These are phyloP conservation scores for Leucoagaricus sp. DNA, from an alignment of 1,284 basidiomycete genomes.

Conservation along the genomic window DNA sequence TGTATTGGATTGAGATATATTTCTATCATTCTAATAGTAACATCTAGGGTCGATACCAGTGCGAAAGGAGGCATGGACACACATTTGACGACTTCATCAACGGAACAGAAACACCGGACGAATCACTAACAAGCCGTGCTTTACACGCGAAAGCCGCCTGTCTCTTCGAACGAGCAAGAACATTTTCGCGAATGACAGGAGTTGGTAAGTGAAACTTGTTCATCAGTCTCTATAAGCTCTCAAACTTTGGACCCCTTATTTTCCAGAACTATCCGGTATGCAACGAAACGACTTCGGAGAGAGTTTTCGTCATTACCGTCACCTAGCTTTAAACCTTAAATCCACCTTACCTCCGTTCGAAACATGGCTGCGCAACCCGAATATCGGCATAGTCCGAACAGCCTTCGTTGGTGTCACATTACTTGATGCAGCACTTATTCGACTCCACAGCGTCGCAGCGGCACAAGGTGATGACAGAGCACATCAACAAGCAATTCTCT, in stretches of 20 bases:
- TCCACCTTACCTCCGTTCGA: conserved; percentile 8
- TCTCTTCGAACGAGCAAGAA: conserved; percentile 24
- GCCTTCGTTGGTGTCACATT: conserved; percentile 8
- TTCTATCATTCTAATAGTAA: not conserved
- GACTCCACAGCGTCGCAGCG: not conserved
- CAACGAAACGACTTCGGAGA: not conserved
- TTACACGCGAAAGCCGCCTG: conserved; percentile 30
- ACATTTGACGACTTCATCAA: conserved; percentile 30
- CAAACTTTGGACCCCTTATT: not conserved
- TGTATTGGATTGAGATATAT: not conserved
- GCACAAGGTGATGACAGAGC: conserved; percentile 3
- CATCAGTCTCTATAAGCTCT: not conserved
- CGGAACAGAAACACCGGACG: conserved; percentile 21
- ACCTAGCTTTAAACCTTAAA: conserved; percentile 3
- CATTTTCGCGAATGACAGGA: not conserved
- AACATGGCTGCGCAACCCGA: conserved; percentile 8
- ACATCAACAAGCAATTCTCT: not conserved
- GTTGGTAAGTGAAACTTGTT: not conserved
- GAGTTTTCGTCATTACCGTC: not conserved
- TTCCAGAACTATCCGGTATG: not conserved
- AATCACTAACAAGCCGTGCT: conserved; percentile 25
- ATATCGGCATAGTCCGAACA: not conserved
- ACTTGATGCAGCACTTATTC: conserved; percentile 7
- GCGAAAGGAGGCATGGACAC: conserved; percentile 23
- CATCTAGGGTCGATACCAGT: conserved; percentile 26